Evolutionary conservation across 192 early-diverging fungal species (phyloP).

Genomic region (Backusella tuberculispora): DNA sequence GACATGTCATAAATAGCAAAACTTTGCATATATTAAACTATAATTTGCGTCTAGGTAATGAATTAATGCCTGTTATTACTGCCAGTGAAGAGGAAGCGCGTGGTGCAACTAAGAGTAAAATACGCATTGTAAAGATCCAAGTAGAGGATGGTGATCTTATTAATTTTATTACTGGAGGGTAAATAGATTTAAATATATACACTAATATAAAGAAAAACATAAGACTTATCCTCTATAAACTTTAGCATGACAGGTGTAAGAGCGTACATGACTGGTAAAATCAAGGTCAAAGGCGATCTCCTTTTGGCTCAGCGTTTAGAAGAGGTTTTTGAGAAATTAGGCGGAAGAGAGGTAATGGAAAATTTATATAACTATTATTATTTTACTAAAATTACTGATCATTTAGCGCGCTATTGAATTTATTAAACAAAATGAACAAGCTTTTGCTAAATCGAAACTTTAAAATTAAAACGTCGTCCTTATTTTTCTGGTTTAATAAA

Average conservation of each 20-base stretch:
- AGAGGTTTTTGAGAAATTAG: slow-evolving; percentile 36
- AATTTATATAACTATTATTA: background rate
- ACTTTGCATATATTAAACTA: background rate
- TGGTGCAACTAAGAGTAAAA: slow-evolving; percentile 17
- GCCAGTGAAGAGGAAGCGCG: slow-evolving; percentile 20
- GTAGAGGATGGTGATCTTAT: slow-evolving; percentile 39
- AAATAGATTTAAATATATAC: slow-evolving; percentile 3
- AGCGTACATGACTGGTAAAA: slow-evolving; percentile 36
- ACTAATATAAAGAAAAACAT: background rate
- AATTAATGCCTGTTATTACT: slow-evolving; percentile 36
- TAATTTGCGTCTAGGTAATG: slow-evolving; percentile 24
- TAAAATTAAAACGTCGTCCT: background rate
- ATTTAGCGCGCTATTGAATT: slow-evolving; percentile 35
- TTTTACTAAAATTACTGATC: background rate
- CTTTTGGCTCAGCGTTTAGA: slow-evolving; percentile 38
- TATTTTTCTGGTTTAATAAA: background rate
- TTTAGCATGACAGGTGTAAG: slow-evolving; percentile 33
- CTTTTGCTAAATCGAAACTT: slow-evolving; percentile 27
- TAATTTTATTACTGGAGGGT: slow-evolving; percentile 48
- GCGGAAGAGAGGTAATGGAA: slow-evolving; percentile 34
- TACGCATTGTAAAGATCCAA: slow-evolving; percentile 32
- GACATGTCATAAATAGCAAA: background rate
- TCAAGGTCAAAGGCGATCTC: slow-evolving; percentile 39
- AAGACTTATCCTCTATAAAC: background rate
- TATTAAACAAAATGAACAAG: slow-evolving; percentile 32